A percentile compares a stretch with the other conserved stretches of the same genome.
Conservation (phyloP, 805 yeast species). For the Dipodascopsis uninucleata region DNA sequence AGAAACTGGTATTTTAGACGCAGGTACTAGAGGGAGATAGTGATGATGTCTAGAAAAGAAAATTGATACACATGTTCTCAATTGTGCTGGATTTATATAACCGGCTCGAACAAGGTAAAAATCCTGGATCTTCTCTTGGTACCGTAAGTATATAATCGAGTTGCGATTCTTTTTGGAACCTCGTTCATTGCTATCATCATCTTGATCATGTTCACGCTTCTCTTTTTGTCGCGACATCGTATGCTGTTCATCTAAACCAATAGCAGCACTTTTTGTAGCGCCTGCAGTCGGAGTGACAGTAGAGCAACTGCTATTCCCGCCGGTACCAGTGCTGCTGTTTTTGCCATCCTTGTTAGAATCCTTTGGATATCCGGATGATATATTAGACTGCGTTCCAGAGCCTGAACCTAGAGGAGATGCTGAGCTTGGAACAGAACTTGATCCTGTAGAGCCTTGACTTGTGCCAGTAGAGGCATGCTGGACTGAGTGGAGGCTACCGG, state of each 20-base stretch:
- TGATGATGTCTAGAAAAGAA: conserved; percentile 28
- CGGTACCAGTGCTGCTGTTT: not conserved
- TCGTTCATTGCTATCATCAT: not conserved
- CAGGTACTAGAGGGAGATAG: conserved; percentile 12
- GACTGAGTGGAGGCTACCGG: too few relatives aligned
- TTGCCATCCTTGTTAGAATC: not conserved
- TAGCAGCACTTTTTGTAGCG: not conserved
- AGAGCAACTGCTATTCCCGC: not conserved
- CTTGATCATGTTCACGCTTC: not conserved
- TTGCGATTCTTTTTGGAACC: not conserved
- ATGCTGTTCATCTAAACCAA: too few relatives aligned
- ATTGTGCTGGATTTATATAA: conserved; percentile 17
- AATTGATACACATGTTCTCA: conserved; percentile 20
- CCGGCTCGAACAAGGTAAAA: conserved; percentile 19
- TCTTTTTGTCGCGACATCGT: not conserved
- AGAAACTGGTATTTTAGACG: conserved; percentile 4
- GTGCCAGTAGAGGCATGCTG: too few relatives aligned
- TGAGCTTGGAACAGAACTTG: not conserved
- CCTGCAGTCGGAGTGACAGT: not conserved
- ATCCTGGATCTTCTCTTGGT: conserved; percentile 13
- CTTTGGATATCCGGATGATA: too few relatives aligned
- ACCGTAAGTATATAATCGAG: conserved; percentile 2
- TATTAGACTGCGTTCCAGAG: too few relatives aligned
- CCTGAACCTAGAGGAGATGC: too few relatives aligned
- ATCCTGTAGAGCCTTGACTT: too few relatives aligned